These are phyloP conservation scores for Beauveria brongniartii DNA, from an alignment of 2,329 filamentous ascomycete species.

Conservation along the genomic window DNA sequence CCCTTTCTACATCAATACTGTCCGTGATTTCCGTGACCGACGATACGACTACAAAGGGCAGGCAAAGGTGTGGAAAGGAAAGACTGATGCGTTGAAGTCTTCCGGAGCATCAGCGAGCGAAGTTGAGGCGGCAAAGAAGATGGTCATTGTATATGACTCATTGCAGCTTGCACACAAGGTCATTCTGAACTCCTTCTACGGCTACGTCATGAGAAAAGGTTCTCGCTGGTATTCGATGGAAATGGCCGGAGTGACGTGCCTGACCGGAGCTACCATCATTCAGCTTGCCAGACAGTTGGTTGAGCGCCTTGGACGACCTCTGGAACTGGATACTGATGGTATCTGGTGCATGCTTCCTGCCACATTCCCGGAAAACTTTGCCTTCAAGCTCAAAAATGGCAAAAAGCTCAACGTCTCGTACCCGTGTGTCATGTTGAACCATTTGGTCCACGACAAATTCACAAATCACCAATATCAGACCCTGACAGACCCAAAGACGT, in stretches of 20 bases:
- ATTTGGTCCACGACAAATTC: conserved; percentile 87
- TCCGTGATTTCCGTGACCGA: conserved; percentile 91
- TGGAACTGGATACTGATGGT: conserved; percentile 95
- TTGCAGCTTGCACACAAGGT: conserved; percentile 96
- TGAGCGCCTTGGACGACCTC: conserved; percentile 81
- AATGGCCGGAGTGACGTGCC: conserved; percentile 96
- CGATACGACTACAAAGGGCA: conserved; percentile 98
- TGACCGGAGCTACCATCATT: conserved; percentile 94
- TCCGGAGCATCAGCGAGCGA: conserved; percentile 68
- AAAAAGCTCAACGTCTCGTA: conserved; percentile 97
- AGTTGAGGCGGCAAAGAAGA: conserved; percentile 93
- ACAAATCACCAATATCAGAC: conserved; percentile 98
- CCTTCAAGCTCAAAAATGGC: conserved; percentile 87
- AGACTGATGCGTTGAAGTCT: conserved; percentile 78
- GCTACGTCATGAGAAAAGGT: conserved; percentile 98
- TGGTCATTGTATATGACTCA: conserved; percentile 94
- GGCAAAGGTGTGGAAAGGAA: conserved; percentile 97
- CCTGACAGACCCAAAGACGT: conserved; percentile 66
- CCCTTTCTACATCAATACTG: conserved; percentile 95
- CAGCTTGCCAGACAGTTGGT: conserved; percentile 91
- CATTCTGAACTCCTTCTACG: conserved; percentile 98
- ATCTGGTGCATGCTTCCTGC: conserved; percentile 99
- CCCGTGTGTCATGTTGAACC: conserved; percentile 98
- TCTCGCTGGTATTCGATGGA: conserved; percentile 99
- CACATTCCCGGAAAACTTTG: conserved; percentile 92